These are phyloP conservation scores for Kalanchoe fedtschenkoi DNA, from an alignment of 164 flowering plant genomes.

Conservation along the genomic window DNA sequence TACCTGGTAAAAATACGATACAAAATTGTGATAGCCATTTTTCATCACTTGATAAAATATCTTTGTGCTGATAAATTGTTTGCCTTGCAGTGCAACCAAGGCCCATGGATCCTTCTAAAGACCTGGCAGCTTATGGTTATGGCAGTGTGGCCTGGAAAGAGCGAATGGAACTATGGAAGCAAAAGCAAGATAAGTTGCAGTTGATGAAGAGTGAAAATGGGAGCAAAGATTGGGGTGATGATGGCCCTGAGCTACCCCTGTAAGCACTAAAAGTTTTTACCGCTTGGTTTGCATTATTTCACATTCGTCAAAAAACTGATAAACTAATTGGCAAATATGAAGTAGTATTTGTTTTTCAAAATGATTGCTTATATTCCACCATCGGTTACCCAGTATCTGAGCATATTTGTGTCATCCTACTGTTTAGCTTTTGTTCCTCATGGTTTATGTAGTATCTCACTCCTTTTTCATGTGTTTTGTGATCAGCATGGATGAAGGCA, in stretches of 20 bases:
- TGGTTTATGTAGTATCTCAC: slow-evolving; percentile 5
- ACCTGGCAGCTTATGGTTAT: slow-evolving; percentile 64
- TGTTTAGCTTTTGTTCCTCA: background rate
- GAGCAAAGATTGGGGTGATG: slow-evolving; percentile 36
- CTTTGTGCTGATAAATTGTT: background rate
- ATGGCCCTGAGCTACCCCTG: slow-evolving; percentile 52
- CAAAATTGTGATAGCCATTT: background rate
- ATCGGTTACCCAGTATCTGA: background rate
- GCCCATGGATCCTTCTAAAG: slow-evolving; percentile 66
- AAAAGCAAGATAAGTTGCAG: slow-evolving; percentile 45
- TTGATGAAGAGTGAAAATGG: slow-evolving; percentile 36
- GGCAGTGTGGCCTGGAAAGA: slow-evolving; percentile 75
- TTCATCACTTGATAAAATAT: background rate
- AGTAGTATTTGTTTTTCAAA: background rate
- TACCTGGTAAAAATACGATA: slow-evolving; percentile 21
- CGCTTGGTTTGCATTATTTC: background rate
- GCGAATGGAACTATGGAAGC: slow-evolving; percentile 53
- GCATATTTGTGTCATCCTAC: background rate
- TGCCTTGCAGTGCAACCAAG: slow-evolving; percentile 42
- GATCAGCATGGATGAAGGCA: slow-evolving; percentile 58
- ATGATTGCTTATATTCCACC: background rate
- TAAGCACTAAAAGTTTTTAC: slow-evolving; percentile 15
- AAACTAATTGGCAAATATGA: background rate
- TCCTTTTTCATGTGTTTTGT: background rate
- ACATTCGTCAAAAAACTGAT: background rate